A percentile compares a stretch with the other conserved stretches of the same genome.
phyloP scores from a whole-genome alignment of 805 yeast species.

The Zygosaccharomyces gambellarensis region DNA sequence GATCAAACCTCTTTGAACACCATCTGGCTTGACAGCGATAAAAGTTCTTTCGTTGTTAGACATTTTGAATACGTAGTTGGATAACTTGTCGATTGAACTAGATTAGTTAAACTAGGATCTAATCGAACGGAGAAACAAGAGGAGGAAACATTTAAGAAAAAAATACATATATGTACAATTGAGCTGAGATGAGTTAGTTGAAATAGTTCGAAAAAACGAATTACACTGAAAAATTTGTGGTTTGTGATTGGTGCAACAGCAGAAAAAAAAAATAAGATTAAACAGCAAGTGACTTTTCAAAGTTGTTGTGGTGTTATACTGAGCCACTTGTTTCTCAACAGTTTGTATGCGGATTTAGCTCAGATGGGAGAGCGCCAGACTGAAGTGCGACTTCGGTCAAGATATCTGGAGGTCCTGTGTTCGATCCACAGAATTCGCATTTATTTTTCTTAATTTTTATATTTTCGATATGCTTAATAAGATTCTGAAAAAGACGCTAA shows the following conservation, averaged over 20 bases:
- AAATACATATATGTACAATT: background rate
- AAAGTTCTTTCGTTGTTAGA: slow-evolving; percentile 71
- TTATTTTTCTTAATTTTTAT: background rate
- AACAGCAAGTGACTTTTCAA: background rate
- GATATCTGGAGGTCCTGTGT: slow-evolving; percentile 66
- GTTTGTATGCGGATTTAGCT: slow-evolving; percentile 37
- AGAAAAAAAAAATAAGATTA: background rate
- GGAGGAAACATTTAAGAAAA: background rate
- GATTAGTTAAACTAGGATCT: background rate
- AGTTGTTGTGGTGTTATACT: background rate
- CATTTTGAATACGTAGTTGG: slow-evolving; percentile 1
- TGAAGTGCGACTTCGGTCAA: slow-evolving; percentile 33
- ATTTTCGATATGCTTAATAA: too few species aligned
- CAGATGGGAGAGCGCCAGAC: slow-evolving; percentile 45
- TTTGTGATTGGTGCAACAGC: slow-evolving; percentile 1
- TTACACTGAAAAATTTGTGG: background rate
- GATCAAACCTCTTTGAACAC: slow-evolving; percentile 98
- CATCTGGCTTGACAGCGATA: slow-evolving; percentile 97
- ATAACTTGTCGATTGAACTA: background rate
- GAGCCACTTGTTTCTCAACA: background rate
- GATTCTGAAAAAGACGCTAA: too few species aligned
- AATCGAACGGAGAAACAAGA: background rate
- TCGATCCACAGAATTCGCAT: slow-evolving; percentile 68
- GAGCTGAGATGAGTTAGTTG: background rate
- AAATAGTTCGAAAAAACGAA: background rate